Percentiles rank a stretch among this genome's conserved stretches.
Conservation (phyloP, 352 stramenopile genomes). For the Pythium rhizo-oryzae region DNA sequence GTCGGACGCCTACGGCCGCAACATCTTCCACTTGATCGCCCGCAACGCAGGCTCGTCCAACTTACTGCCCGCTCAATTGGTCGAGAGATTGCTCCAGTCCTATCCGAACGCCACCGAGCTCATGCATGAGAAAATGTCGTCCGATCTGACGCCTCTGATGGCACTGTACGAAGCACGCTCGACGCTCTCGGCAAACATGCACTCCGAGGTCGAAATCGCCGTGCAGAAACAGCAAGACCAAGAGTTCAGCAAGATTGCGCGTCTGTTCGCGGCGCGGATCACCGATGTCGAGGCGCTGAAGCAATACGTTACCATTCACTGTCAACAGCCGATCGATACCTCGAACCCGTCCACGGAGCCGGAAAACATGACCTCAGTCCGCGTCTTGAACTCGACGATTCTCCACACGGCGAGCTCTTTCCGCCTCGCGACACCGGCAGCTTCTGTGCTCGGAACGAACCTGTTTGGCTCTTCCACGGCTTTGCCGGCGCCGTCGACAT, state of each 20-base stretch:
- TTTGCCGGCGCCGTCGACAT: too few relatives aligned
- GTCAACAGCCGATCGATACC: neutral
- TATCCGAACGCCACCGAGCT: constrained; percentile 37
- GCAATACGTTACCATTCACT: constrained; percentile 10
- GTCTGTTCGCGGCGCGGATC: constrained; percentile 6
- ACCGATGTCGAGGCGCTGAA: constrained; percentile 19
- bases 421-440: neutral
- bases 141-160: constrained; percentile 55
- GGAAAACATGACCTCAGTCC: neutral
- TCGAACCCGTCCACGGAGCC: neutral
- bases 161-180: constrained; percentile 31
- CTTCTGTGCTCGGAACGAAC: neutral
- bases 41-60: constrained; percentile 13
- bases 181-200: neutral
- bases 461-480: neutral
- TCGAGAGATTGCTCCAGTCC: constrained; percentile 39
- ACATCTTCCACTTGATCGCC: constrained; percentile 67
- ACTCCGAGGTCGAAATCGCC: constrained; percentile 23
- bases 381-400: constrained; percentile 17
- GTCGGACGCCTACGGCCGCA: constrained; percentile 29
- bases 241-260: constrained; percentile 9
- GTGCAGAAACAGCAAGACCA: neutral
- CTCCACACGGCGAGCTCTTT: constrained; percentile 3
- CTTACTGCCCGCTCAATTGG: constrained; percentile 29
- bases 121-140: constrained; percentile 43